Base-by-base conservation (phyloP, 306 rosid species). In the Vicia sativa region DNA sequence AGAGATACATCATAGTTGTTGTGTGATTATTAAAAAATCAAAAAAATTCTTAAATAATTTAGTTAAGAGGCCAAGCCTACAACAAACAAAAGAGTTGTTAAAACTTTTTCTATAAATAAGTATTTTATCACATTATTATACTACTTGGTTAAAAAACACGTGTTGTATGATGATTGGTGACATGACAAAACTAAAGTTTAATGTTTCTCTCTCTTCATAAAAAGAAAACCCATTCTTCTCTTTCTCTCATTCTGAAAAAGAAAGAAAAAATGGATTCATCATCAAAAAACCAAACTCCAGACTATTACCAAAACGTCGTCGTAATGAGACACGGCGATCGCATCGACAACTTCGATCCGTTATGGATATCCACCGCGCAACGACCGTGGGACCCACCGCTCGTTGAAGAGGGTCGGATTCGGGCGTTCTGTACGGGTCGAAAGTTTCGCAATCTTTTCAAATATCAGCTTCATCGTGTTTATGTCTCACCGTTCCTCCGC, bases 271-370 rank as follows among this genome's bases (percentile, higher is more conserved):
- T 85, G 95, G 78, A 46, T 58, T 63, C 73, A 1, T 31, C 68
- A 16, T 3, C 23, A 10, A 49, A 12, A 16, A 26, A 19, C 1
- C 21, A 12, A 6, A 35, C 18, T 35, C 59, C 79, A 10, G 67
- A 64, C n/a, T 74, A 48, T 18, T 70, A 81, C 87, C 98, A 93
- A 7, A 76, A 83, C 85, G 84, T 93, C 62, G 76, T 93, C 82
- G 90, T 90, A 63, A 85, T 93, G 95, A 84, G 98, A 49, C 98
- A 93, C 85, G 98, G 98, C n/a, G 96, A 93, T 16, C 97, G 98
- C 44, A 66, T 84, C 45, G 98, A 93, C 72, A 70, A 77, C 79
- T 67, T 82, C 77, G 96, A 80, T 2, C 84, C 81, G 1, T 7
- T 13, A 4, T 93, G 98, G 98, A 55, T 77, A 1, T 4, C 74